Conservation (phyloP, 116 monocot species). For the Zostera marina region DNA sequence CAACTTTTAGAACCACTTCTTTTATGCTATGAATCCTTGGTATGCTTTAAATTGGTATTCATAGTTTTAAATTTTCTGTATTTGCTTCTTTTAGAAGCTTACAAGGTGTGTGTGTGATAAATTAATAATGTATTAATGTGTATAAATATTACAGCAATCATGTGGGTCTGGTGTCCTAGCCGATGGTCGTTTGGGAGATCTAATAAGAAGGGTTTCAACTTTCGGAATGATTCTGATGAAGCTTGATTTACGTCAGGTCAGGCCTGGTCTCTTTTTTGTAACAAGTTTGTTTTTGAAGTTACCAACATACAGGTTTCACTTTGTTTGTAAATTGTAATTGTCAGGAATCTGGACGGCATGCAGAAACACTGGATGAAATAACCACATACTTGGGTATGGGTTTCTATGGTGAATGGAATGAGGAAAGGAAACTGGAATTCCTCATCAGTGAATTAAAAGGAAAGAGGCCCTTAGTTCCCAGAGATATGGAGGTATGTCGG, state of each 20-base stretch:
- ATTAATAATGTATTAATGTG: background rate
- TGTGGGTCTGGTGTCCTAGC: conserved; percentile 76
- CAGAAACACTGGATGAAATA: conserved; percentile 67
- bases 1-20: conserved; percentile 85
- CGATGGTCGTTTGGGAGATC: conserved; percentile 78
- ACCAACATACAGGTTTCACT: background rate
- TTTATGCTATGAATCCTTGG: conserved; percentile 91
- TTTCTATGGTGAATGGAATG: conserved; percentile 80
- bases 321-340: background rate
- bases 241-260: conserved; percentile 79
- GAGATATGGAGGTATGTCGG: conserved; percentile 43
- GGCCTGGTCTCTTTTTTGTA: background rate
- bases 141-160: conserved; percentile 60
- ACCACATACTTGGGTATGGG: conserved; percentile 75
- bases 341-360: conserved; percentile 65
- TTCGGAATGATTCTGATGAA: conserved; percentile 90
- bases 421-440: conserved; percentile 71
- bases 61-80: background rate
- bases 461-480: conserved; percentile 83
- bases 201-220: conserved; percentile 71
- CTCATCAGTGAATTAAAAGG: conserved; percentile 72
- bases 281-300: background rate
- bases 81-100: background rate
- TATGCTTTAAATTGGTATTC: conserved; percentile 8
- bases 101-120: no score